Evolutionary conservation across 768 basidiomycete genomes (phyloP), one percentile per base, ranked within the genome.

Genomic region (Trametes punicea): DNA sequence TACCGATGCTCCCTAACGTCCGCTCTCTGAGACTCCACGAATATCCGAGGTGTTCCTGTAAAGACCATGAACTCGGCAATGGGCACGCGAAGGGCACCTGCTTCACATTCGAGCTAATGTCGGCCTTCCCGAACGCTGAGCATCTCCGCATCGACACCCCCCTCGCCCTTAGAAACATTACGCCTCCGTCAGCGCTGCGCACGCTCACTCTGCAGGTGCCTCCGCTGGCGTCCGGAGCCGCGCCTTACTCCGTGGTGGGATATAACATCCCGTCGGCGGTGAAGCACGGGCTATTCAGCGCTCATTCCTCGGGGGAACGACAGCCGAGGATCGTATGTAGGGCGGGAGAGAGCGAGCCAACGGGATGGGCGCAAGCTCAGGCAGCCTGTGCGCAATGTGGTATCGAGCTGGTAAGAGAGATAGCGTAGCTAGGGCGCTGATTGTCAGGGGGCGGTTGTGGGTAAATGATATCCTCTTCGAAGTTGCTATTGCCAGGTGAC

Each of bases 151-250:
- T 60, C 38, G 59, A 42, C n/a, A 42, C 2, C 13, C 54, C 59
- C 2, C 13, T 31, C 29, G 21, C 34, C 26, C 54, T 60, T n/a
- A 56, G 47, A 39, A 4, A 20, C 25, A 33, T 56, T 11, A 11
- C 9, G 3, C 44, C 45, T 13, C 52, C 40, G 4, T 31, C 25
- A 13, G n/a, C 46, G 1, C 29, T 59, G 5, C 38, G 39, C 40
- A 45, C 39, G 13, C 52, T 55, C 26, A 55, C 41, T 11, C 34
- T 59, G 13, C 46, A 50, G 10, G 31, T 33, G 13, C 39, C 47
- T 6, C 29, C 15, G 2, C 9, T 18, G 18, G 1, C 49, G 20
- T 20, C 26, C 75, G 68, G 27, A 72, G 60, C 60, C 81, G 15
- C 27, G 10, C 46, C 18, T 34, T 13, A 29, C 10, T 50, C 23